A percentile compares a stretch with the other conserved stretches of the same genome.
These are phyloP conservation scores for Chalciporus chontae DNA, from an alignment of 768 basidiomycete genomes.

Conservation along the genomic window DNA sequence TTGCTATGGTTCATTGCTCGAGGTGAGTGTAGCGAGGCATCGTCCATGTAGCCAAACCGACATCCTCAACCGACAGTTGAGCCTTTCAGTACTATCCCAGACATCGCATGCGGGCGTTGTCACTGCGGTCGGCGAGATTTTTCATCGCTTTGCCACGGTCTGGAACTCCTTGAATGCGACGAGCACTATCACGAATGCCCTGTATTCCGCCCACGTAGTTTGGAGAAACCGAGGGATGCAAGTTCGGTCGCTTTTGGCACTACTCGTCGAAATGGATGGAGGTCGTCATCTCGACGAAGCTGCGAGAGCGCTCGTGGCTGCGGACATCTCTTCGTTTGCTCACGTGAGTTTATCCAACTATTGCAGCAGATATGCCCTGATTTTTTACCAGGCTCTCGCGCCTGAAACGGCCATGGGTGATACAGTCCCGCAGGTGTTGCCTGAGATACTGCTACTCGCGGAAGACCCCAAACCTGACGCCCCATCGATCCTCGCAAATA, in stretches of 20 bases:
- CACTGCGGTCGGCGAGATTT: slow-evolving; percentile 60
- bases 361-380: neutral
- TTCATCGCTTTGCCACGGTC: slow-evolving; percentile 67
- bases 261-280: slow-evolving; percentile 64
- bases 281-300: slow-evolving; percentile 50
- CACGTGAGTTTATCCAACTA: slow-evolving; percentile 40
- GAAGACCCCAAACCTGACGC: slow-evolving; percentile 57
- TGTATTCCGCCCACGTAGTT: slow-evolving; percentile 58
- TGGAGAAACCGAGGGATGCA: slow-evolving; percentile 67
- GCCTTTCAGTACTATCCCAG: slow-evolving; percentile 50
- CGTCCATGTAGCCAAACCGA: neutral
- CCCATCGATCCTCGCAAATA: slow-evolving; percentile 67
- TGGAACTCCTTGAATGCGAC: slow-evolving; percentile 77
- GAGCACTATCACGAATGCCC: slow-evolving; percentile 49
- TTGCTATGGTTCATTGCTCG: slow-evolving; percentile 67
- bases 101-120: slow-evolving; percentile 51
- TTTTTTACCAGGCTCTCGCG: slow-evolving; percentile 36
- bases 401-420: slow-evolving; percentile 35
- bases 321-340: slow-evolving; percentile 60
- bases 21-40: slow-evolving; percentile 40
- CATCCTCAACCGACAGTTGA: slow-evolving; percentile 39
- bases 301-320: slow-evolving; percentile 56
- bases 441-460: slow-evolving; percentile 67
- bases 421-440: slow-evolving; percentile 38
- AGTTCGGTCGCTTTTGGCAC: slow-evolving; percentile 57